Conservation (phyloP, 306 rosid species). For the Alnus rubra region DNA sequence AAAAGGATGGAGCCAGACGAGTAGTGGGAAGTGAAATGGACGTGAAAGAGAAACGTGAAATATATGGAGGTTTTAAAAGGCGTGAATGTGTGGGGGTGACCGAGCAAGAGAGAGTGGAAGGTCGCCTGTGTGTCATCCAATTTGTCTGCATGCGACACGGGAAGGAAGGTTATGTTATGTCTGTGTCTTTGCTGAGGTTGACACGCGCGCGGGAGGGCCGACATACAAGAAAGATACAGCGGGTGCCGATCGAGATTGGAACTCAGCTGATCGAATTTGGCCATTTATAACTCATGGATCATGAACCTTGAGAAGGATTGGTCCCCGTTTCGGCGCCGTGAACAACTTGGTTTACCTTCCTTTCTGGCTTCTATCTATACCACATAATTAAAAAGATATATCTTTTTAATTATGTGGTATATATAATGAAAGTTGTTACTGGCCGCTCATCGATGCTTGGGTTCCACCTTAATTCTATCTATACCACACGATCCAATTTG, state of each 20-base stretch:
- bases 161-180: background rate
- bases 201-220: conserved; percentile 13
- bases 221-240: background rate
- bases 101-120: background rate
- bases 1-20: background rate
- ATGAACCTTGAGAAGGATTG: background rate
- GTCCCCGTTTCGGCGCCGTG: conserved; percentile 51
- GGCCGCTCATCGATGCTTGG: background rate
- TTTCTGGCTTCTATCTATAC: background rate
- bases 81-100: background rate
- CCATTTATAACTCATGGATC: conserved; percentile 25
- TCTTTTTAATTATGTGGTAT: no score
- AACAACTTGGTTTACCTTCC: conserved; percentile 15
- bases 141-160: background rate
- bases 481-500: no score
- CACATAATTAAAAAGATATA: background rate
- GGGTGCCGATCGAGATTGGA: background rate
- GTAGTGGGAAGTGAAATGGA: conserved; percentile 37
- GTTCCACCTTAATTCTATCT: no score
- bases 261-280: background rate
- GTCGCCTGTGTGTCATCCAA: background rate
- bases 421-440: background rate
- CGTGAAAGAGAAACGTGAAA: conserved; percentile 61
- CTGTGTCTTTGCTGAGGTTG: background rate
- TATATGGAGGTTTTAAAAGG: conserved; percentile 28